These are phyloP conservation scores for Sequoia sempervirens DNA, from an alignment of 75 land plant genomes.

Conservation along the genomic window DNA sequence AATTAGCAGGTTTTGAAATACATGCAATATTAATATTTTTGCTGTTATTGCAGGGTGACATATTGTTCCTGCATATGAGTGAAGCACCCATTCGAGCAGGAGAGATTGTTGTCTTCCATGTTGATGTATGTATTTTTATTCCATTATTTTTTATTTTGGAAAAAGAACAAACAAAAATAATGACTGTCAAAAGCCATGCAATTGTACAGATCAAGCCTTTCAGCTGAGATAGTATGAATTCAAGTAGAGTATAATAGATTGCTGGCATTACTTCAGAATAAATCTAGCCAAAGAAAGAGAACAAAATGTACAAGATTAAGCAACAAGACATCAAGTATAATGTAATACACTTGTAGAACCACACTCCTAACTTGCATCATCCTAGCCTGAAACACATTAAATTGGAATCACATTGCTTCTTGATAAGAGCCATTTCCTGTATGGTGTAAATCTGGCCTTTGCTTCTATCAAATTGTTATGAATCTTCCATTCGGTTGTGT, in stretches of 20 bases:
- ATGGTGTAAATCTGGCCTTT: too few relatives aligned
- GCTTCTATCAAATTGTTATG: too few relatives aligned
- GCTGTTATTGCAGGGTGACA: constrained; percentile 73
- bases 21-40: not conserved
- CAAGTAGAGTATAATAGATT: not conserved
- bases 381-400: too few relatives aligned
- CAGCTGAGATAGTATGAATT: not conserved
- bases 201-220: not conserved
- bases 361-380: not conserved
- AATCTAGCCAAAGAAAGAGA: too few relatives aligned
- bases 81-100: constrained; percentile 92
- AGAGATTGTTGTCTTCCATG: constrained; percentile 90
- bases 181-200: not conserved
- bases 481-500: too few relatives aligned
- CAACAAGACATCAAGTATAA: not conserved
- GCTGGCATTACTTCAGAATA: too few relatives aligned
- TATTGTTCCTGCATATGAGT: constrained; percentile 83
- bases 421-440: too few relatives aligned
- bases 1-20: not conserved
- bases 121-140: constrained; percentile 58
- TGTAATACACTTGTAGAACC: not conserved
- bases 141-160: not conserved
- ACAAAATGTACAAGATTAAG: too few relatives aligned
- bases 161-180: not conserved
- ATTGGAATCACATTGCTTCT: too few relatives aligned